These are phyloP conservation scores for Funneliformis mosseae DNA, from an alignment of 192 early-diverging fungal species.

Conservation along the genomic window DNA sequence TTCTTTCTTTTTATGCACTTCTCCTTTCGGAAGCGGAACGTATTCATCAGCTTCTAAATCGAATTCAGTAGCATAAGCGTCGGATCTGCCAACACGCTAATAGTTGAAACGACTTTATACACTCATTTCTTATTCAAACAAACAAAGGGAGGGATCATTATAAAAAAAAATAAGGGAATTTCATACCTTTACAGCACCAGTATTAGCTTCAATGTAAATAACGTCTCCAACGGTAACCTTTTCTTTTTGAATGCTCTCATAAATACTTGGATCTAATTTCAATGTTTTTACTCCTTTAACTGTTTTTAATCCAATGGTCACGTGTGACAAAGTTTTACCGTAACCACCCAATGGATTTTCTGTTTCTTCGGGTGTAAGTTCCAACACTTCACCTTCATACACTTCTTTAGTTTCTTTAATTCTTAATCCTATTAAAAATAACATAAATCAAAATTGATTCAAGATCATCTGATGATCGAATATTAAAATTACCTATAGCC, in stretches of 20 bases:
- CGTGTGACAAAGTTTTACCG: slow-evolving; percentile 94
- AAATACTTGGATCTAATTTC: slow-evolving; percentile 96
- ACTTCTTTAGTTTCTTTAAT: slow-evolving; percentile 99
- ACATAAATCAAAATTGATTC: neutral
- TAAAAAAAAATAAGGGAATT: neutral
- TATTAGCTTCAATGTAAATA: slow-evolving; percentile 97
- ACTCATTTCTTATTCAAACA: neutral
- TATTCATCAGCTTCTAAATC: slow-evolving; percentile 99
- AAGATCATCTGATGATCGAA: neutral
- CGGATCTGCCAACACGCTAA: slow-evolving; percentile 92
- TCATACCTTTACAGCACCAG: slow-evolving; percentile 91
- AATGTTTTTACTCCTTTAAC: slow-evolving; percentile 98
- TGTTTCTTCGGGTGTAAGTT: slow-evolving; percentile 95
- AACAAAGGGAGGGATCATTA: neutral
- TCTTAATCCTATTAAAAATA: slow-evolving; percentile 65
- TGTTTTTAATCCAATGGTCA: slow-evolving; percentile 95
- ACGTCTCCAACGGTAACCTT: slow-evolving; percentile 96
- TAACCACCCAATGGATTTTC: slow-evolving; percentile 99
- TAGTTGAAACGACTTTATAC: neutral
- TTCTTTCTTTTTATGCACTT: slow-evolving; percentile 99
- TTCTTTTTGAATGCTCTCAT: slow-evolving; percentile 96
- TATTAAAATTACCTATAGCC: slow-evolving; percentile 71
- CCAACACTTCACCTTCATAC: slow-evolving; percentile 98
- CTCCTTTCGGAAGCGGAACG: slow-evolving; percentile 96
- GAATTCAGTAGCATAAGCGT: slow-evolving; percentile 98